These are phyloP conservation scores for Ganoderma lucidum DNA, from an alignment of 1,284 basidiomycete genomes.

Conservation along the genomic window DNA sequence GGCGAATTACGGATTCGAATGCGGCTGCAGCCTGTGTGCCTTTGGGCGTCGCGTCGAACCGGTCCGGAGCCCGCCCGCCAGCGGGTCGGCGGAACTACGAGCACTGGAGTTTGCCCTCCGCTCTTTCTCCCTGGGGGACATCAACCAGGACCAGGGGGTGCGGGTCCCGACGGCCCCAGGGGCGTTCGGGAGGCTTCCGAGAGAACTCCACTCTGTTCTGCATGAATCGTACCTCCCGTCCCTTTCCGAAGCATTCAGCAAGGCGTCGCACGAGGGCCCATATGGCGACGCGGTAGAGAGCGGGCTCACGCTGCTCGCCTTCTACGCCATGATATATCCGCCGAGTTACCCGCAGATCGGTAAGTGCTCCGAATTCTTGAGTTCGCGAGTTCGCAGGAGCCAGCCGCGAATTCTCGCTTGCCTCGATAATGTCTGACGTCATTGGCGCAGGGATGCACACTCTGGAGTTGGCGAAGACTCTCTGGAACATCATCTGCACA, in stretches of 20 bases:
- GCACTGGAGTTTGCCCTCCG: conserved; percentile 48
- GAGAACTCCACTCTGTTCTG: conserved; percentile 51
- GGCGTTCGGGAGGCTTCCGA: conserved; percentile 48
- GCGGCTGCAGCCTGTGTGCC: conserved; percentile 63
- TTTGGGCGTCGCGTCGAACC: conserved; percentile 47
- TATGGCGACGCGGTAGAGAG: conserved; percentile 59
- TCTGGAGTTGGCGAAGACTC: conserved; percentile 76
- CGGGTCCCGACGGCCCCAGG: conserved; percentile 20
- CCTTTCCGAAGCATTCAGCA: conserved; percentile 69
- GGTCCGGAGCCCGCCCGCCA: conserved; percentile 48
- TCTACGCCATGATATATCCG: conserved; percentile 75
- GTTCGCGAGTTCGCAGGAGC: background rate
- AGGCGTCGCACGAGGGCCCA: conserved; percentile 67
- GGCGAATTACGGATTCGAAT: conserved; percentile 72
- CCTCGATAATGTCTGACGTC: conserved; percentile 8
- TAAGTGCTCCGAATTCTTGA: conserved; percentile 40
- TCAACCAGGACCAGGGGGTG: conserved; percentile 20
- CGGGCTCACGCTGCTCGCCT: conserved; percentile 65
- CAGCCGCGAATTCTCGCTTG: background rate
- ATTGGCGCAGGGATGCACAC: conserved; percentile 68
- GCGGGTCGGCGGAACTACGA: conserved; percentile 34
- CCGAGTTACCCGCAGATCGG: conserved; percentile 81
- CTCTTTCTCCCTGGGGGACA: conserved; percentile 45
- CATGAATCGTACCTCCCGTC: conserved; percentile 65
- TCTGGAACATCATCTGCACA: conserved; percentile 66